Evolutionary conservation across 192 early-diverging fungal species (phyloP).

Genomic region (Lunasporangiospora selenospora): DNA sequence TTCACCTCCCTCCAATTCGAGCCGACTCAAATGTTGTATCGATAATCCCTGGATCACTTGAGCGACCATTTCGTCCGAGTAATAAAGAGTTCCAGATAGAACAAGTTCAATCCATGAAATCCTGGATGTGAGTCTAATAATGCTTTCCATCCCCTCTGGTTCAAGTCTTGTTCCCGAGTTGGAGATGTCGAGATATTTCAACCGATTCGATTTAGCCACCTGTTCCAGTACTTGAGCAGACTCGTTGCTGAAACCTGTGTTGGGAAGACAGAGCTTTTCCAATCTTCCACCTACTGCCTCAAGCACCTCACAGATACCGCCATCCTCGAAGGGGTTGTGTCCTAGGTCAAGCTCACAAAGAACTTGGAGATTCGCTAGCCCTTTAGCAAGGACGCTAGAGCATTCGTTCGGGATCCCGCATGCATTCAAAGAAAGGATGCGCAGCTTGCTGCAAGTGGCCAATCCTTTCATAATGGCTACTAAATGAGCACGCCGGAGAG

Average conservation of each 20-base stretch:
- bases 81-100: constrained; percentile 9
- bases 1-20: constrained; percentile 14
- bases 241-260: constrained; percentile 30
- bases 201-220: constrained; percentile 1
- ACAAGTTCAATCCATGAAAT: constrained; percentile 17
- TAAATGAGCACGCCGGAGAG: constrained; percentile 6
- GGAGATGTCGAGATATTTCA: constrained; percentile 23
- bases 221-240: constrained; percentile 31
- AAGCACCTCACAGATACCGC: constrained; percentile 18
- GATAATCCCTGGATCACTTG: constrained; percentile 6
- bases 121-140: constrained; percentile 12
- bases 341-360: constrained; percentile 27
- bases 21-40: constrained; percentile 1
- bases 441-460: background rate
- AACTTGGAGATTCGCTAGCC: background rate
- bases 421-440: constrained; percentile 9
- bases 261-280: constrained; percentile 12
- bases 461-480: constrained; percentile 12
- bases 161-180: constrained; percentile 10
- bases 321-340: constrained; percentile 19
- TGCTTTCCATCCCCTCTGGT: constrained; percentile 17
- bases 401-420: constrained; percentile 11
- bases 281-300: constrained; percentile 16
- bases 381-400: background rate
- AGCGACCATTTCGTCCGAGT: constrained; percentile 14